A percentile compares a stretch with the other conserved stretches of the same genome.
phyloP scores from a whole-genome alignment of 2,329 filamentous ascomycete species.

The Curvularia lunata region DNA sequence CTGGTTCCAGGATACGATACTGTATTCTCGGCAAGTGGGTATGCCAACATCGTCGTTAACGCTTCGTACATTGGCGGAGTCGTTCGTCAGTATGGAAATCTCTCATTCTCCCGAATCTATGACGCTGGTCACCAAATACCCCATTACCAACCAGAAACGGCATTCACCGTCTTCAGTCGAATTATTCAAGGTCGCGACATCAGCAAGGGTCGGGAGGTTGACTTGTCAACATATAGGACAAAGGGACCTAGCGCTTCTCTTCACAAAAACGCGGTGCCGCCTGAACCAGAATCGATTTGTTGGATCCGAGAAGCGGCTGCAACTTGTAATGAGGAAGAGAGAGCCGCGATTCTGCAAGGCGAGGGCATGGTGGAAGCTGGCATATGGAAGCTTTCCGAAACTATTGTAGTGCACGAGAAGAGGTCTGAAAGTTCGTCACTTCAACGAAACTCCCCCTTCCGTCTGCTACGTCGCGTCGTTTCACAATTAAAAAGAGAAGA shows the following conservation, averaged over 20 bases:
- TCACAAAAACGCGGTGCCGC: conserved; percentile 61
- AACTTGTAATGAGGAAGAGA: conserved; percentile 62
- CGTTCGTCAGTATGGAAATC: conserved; percentile 76
- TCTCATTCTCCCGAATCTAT: conserved; percentile 59
- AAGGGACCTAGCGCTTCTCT: conserved; percentile 65
- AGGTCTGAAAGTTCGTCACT: conserved; percentile 10
- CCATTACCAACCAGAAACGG: conserved; percentile 52
- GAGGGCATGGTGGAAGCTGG: conserved; percentile 48
- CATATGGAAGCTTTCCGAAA: conserved; percentile 23
- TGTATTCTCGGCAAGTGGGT: conserved; percentile 69
- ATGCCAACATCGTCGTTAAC: conserved; percentile 74
- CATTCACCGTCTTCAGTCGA: conserved; percentile 60
- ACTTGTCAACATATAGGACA: conserved; percentile 62
- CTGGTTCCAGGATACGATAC: conserved; percentile 52
- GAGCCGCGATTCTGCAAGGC: conserved; percentile 55
- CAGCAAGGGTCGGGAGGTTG: conserved; percentile 57
- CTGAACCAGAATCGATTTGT: conserved; percentile 61
- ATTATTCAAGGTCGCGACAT: conserved; percentile 58
- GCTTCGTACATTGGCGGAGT: conserved; percentile 70
- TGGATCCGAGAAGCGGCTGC: conserved; percentile 59
- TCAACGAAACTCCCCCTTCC: not conserved
- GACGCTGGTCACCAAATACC: conserved; percentile 60
- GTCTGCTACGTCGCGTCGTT: not conserved
- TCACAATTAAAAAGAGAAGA: not conserved
- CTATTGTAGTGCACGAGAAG: not conserved